A percentile compares a stretch with the other conserved stretches of the same genome.
These are phyloP conservation scores for Monosporascus sp. DNA, from an alignment of 2,329 filamentous ascomycete genomes.

Conservation along the genomic window DNA sequence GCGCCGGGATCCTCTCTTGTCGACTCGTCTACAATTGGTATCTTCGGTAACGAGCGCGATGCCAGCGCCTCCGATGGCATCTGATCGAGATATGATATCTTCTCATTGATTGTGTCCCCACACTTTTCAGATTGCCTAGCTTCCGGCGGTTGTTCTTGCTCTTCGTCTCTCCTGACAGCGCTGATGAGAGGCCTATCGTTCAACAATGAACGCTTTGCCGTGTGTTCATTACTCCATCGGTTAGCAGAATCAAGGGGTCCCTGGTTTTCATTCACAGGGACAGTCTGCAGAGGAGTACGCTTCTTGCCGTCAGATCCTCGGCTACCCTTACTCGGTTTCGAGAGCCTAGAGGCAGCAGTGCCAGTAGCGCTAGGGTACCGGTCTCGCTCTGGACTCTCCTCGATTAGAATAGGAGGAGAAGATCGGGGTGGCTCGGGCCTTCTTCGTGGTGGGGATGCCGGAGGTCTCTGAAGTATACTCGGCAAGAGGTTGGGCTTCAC, in stretches of 20 bases:
- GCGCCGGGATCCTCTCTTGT: not conserved
- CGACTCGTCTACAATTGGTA: constrained; percentile 4
- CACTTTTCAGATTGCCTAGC: not conserved
- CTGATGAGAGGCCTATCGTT: not conserved
- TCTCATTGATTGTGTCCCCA: not conserved
- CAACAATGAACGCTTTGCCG: not conserved
- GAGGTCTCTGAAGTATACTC: not conserved
- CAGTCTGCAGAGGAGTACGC: not conserved
- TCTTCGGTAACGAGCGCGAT: not conserved
- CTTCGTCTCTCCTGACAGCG: not conserved
- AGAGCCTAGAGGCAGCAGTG: not conserved
- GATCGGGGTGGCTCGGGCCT: not conserved
- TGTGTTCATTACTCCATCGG: not conserved
- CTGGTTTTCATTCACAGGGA: not conserved
- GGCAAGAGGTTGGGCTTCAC: not conserved
- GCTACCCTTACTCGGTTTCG: not conserved
- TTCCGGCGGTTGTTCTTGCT: not conserved
- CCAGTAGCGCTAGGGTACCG: not conserved
- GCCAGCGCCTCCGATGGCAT: not conserved
- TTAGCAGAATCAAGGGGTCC: not conserved
- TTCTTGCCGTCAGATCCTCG: not conserved
- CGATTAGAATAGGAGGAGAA: not conserved
- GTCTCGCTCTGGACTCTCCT: not conserved
- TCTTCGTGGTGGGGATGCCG: not conserved
- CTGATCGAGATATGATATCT: not conserved